Percentiles rank a stretch among this genome's conserved stretches.
Evolutionary conservation across 83 land plant species (phyloP).

Genomic region (Diphasiastrum complanatum): DNA sequence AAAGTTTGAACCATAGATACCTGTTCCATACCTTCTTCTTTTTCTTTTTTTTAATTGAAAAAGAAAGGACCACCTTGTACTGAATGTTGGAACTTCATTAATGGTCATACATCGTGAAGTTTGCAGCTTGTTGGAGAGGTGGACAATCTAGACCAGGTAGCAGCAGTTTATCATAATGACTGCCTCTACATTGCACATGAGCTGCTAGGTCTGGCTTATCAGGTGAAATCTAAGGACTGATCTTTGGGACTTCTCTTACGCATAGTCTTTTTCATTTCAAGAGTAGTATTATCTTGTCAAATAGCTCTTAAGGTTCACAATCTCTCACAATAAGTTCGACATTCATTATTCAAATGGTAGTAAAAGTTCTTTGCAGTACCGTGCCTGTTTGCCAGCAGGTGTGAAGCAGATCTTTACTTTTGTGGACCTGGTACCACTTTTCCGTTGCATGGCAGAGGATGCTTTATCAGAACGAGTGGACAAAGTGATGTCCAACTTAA

Average conservation of each 20-base stretch:
- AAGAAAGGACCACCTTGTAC: no score
- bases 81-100: no score
- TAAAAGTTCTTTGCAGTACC: constrained; percentile 26
- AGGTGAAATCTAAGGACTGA: constrained; percentile 36
- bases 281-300: neutral
- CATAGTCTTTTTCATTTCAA: neutral
- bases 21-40: no score
- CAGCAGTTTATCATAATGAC: constrained; percentile 72
- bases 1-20: no score
- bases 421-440: constrained; percentile 30
- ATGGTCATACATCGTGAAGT: no score
- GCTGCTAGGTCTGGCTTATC: constrained; percentile 63
- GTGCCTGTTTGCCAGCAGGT: constrained; percentile 20
- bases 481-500: no score
- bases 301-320: no score
- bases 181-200: constrained; percentile 71
- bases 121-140: constrained; percentile 68
- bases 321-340: no score
- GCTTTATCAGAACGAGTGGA: no score
- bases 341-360: no score
- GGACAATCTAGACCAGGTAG: constrained; percentile 54
- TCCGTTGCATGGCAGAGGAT: constrained; percentile 19
- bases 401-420: constrained; percentile 22
- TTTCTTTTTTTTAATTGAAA: no score
- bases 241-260: neutral